phyloP scores from a whole-genome alignment of 768 basidiomycete species.

The Suillus subluteus region DNA sequence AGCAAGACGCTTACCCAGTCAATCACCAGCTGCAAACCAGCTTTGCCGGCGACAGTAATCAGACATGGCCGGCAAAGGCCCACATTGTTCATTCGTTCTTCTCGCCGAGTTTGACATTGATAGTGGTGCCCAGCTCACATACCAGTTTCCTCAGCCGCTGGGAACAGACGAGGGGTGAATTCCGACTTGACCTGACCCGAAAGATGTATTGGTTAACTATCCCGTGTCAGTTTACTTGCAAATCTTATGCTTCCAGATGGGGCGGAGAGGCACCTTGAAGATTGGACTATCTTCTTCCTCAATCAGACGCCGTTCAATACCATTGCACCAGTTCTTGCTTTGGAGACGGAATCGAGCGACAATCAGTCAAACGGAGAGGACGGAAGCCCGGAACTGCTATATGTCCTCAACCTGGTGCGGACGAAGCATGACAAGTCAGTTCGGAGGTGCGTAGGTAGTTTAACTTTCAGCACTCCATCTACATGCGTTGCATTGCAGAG shows the following conservation, averaged over 20 bases:
- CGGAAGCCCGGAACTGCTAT: conserved; percentile 61
- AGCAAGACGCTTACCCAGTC: neutral
- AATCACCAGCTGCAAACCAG: neutral
- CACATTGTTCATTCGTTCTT: conserved; percentile 90
- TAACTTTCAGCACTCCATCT: conserved; percentile 3
- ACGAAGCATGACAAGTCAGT: conserved; percentile 89
- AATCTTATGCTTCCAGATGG: conserved; percentile 99
- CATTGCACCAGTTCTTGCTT: conserved; percentile 78
- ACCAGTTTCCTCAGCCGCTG: conserved; percentile 94
- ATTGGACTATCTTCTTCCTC: conserved; percentile 99
- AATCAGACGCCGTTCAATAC: conserved; percentile 92
- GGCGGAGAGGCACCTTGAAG: conserved; percentile 90
- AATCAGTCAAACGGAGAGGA: conserved; percentile 30
- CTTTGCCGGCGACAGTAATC: neutral
- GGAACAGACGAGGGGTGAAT: conserved; percentile 93
- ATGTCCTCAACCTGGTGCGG: conserved; percentile 88
- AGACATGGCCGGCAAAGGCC: conserved; percentile 63
- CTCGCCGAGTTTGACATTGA: conserved; percentile 99
- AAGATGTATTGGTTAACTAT: conserved; percentile 7
- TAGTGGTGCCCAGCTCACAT: conserved; percentile 89
- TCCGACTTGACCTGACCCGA: conserved; percentile 9
- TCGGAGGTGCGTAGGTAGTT: conserved; percentile 57
- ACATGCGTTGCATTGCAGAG: conserved; percentile 49
- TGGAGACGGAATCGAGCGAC: conserved; percentile 53
- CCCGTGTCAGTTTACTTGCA: conserved; percentile 73